Conservation (phyloP, 2,329 filamentous ascomycete genomes). For the Dactylellina haptotyla region DNA sequence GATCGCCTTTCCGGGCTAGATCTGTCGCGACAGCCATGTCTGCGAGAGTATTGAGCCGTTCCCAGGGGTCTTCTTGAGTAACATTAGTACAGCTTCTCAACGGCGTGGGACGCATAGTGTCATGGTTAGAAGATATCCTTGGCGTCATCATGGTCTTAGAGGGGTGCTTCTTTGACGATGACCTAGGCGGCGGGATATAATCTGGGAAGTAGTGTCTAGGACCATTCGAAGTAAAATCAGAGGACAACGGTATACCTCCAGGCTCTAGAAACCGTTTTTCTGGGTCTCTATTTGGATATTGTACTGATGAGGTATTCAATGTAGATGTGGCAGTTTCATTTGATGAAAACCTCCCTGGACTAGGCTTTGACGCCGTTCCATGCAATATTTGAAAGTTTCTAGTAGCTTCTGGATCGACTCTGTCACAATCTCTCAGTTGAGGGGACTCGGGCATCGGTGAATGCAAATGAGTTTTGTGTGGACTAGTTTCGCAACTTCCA, state of each 20-base stretch:
- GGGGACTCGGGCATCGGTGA: too few species aligned
- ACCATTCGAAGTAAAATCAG: background rate
- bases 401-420: too few species aligned
- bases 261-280: background rate
- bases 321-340: too few species aligned
- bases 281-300: background rate
- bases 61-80: conserved; percentile 3
- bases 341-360: background rate
- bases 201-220: conserved; percentile 22
- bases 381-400: too few species aligned
- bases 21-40: conserved; percentile 14
- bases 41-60: conserved; percentile 20
- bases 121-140: background rate
- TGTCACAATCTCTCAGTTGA: too few species aligned
- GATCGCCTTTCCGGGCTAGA: background rate
- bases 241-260: background rate
- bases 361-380: background rate
- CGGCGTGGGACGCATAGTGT: background rate
- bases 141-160: too few species aligned
- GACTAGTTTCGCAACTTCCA: too few species aligned
- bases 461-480: too few species aligned
- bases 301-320: too few species aligned
- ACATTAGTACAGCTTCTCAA: too few species aligned
- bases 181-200: background rate
- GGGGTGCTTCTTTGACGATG: too few species aligned